Percentiles rank a stretch among this genome's conserved stretches.
Conservation (phyloP, 192 early-diverging fungal genomes). For the Anaeromyces robustus region DNA sequence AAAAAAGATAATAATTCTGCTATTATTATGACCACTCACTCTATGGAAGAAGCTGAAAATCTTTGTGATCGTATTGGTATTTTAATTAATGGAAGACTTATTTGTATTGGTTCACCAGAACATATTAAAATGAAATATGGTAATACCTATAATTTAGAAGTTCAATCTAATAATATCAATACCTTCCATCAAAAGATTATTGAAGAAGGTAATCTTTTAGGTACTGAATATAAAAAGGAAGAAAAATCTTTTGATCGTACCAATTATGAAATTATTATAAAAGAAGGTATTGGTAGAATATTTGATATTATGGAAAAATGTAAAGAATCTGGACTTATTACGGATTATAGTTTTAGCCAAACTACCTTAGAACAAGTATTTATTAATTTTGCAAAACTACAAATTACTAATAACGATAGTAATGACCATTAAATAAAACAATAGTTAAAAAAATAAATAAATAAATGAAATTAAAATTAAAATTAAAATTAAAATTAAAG, state of each 20-base stretch:
- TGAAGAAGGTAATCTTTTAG: neutral
- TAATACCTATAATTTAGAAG: neutral
- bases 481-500: too few species aligned
- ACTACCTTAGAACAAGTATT: neutral
- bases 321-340: neutral
- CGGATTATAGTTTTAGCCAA: neutral
- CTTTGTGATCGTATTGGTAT: neutral
- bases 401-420: too few species aligned
- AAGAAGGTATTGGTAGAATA: neutral
- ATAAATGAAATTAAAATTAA: too few species aligned
- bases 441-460: too few species aligned
- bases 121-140: neutral
- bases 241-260: neutral
- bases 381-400: neutral
- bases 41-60: neutral
- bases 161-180: neutral
- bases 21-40: neutral
- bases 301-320: neutral
- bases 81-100: neutral
- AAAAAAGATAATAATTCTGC: neutral
- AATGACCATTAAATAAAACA: too few species aligned
- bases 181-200: neutral
- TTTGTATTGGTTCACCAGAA: neutral
- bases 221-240: neutral
- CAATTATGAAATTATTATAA: neutral